Evolutionary conservation across 495 filamentous ascomycete species (phyloP), one percentile per base, ranked within the genome.

Genomic region (Penicillium angulare): DNA sequence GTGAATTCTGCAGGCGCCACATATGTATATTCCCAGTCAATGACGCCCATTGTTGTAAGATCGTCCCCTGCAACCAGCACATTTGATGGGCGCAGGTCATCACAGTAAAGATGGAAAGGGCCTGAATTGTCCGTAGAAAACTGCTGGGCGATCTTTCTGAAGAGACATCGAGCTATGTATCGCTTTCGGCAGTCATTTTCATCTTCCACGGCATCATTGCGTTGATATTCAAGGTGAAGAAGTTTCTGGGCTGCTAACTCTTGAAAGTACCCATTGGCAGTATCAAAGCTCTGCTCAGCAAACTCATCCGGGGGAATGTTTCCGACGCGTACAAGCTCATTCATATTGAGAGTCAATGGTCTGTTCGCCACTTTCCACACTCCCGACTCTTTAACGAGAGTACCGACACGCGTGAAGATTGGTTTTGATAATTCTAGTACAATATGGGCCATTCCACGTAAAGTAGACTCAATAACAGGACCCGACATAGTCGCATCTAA

Each of bases 1-100:
- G 49, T 33, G 53, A 74, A 72, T 48, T 70, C 55, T 8, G 56
- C 47, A 17, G 64, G 67, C 13, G 55, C 65, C 10, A 49, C 56
- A 45, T 73, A 74, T 15, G 68, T 55, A 43, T 69, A 73, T 38
- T 76, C 69, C 69, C 69, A 74, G 52, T 70, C 68, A 47, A 65
- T 57, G 7, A 65, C 49, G 17, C 34, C 17, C 2, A 16, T 45
- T 17, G 49, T 16, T 4, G 47, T 39, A 5, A 52, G 3, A 35
- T 43, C 17, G 17, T 44, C 16, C 17, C 45, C 39, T 26, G 41
- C 7, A 23, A 62, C 15, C 21, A 62, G 51, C 20, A 59, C 41
- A 38, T 59, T 62, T 9, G 38, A 44, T 5, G 53, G 53, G 7
- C 41, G 53, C 5, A 56, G 26, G 20, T 56, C 48, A 18, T 56